A percentile compares a stretch with the other conserved stretches of the same genome.
Conservation (phyloP, 148 eudicot genomes). For the Dianthus caryophyllus region DNA sequence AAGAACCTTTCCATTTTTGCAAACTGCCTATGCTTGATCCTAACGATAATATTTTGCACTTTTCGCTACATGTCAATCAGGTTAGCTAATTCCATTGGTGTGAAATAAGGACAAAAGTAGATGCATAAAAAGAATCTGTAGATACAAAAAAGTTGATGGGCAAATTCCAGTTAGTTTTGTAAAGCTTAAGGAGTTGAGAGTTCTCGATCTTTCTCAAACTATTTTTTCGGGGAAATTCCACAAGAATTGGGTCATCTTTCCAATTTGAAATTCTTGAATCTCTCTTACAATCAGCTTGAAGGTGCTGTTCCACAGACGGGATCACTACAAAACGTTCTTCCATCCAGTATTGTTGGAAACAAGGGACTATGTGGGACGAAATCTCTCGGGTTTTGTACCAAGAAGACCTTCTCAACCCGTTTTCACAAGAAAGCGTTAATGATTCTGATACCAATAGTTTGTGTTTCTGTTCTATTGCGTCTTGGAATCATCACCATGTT, state of each 20-base stretch:
- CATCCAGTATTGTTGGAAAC: constrained; percentile 61
- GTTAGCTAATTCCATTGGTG: no score
- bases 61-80: no score
- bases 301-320: constrained; percentile 66
- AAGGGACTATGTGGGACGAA: constrained; percentile 61
- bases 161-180: constrained; percentile 51
- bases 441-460: constrained; percentile 43
- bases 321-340: constrained; percentile 28
- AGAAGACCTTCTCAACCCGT: constrained; percentile 9
- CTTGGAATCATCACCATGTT: constrained; percentile 24
- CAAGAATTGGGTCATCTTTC: constrained; percentile 35
- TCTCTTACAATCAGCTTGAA: constrained; percentile 76
- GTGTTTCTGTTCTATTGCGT: constrained; percentile 31
- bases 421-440: constrained; percentile 33
- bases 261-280: constrained; percentile 47
- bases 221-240: constrained; percentile 56
- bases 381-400: constrained; percentile 36
- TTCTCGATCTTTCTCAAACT: constrained; percentile 70
- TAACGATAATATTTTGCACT: no score
- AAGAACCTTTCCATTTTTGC: no score
- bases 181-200: constrained; percentile 33
- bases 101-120: no score
- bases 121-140: no score
- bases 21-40: no score
- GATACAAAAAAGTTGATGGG: no score